Conservation (phyloP, 2,329 filamentous ascomycete genomes). For the Ceratocystis cubensis region DNA sequence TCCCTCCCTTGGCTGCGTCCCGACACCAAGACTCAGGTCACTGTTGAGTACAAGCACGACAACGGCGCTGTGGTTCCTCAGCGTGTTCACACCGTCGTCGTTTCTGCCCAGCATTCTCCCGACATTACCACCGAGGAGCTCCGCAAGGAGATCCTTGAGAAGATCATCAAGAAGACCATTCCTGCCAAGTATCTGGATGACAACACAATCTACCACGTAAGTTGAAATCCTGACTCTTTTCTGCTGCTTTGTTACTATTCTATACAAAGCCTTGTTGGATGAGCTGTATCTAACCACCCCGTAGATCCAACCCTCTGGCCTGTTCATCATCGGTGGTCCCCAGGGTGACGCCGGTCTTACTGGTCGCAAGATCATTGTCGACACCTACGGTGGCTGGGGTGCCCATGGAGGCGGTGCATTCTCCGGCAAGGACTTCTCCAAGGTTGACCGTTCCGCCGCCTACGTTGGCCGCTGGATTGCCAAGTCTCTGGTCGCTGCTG, state of each 20-base stretch:
- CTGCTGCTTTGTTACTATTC: neutral
- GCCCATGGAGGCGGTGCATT: conserved; percentile 99
- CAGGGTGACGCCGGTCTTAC: conserved; percentile 98
- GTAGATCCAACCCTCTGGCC: conserved; percentile 86
- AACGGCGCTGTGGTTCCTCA: conserved; percentile 82
- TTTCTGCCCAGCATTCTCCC: conserved; percentile 86
- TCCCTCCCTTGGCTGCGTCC: conserved; percentile 86
- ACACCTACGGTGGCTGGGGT: conserved; percentile 99
- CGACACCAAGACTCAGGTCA: conserved; percentile 99
- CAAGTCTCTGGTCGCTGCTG: conserved; percentile 87
- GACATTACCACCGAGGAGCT: conserved; percentile 83
- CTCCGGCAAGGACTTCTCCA: conserved; percentile 99
- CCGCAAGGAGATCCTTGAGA: conserved; percentile 88
- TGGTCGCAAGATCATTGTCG: conserved; percentile 98
- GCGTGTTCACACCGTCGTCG: conserved; percentile 91
- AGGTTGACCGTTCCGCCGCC: conserved; percentile 96
- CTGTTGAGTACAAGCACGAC: conserved; percentile 96
- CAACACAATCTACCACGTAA: conserved; percentile 85
- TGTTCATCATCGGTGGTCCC: conserved; percentile 97
- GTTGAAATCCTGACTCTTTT: conserved; percentile 27
- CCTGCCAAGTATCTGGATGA: conserved; percentile 85
- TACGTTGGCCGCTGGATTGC: conserved; percentile 98
- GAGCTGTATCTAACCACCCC: conserved; percentile 18
- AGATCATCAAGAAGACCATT: conserved; percentile 94
- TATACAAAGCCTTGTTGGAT: neutral